Base-by-base conservation (phyloP, 2,329 filamentous ascomycete genomes). In the Arthrobotrys iridis region DNA sequence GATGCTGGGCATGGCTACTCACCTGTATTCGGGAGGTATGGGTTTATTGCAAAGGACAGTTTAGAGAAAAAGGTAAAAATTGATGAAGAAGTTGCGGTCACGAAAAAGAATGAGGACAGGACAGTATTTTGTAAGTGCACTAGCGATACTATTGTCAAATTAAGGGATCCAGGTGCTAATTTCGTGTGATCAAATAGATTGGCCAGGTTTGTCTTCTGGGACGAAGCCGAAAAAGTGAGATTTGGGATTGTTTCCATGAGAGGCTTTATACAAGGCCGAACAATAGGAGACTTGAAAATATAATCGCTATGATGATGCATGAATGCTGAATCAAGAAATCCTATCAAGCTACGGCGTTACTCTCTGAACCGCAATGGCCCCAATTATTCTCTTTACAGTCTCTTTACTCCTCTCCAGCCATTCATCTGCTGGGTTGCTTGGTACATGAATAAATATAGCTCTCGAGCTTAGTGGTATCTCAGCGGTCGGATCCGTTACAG, bases 11-110 rank as follows among this genome's bases (percentile, higher is more conserved):
- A 83, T 33, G 90, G 88, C 80, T 92, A 87, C 80, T 87, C 86
- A 72, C 90, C 91, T 10, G 85, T 91, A 6, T 93, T 93, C 84
- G 91, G 91, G 7, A 85, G 90, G 46, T 93, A 93, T 82, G 89
- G 86, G 0, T 92, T 92, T 80, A 81, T 90, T 43, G 73, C 62
- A 26, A 71, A 62, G 65, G 71, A 52, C 48, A 46, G 48, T 15
- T n/a, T 80, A 30, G 81, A 81, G 13, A 79, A 81, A n/a, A 78
- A 79, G 50, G 81, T 90, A 55, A 81, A 81, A 1, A 84, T 90
- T 35, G 88, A 88, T 0, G 86, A 90, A 80, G 82, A 85, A 48
- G 85, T 90, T 72, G 79, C 80, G 26, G 85, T 90, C 48, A 84
- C 83, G 6, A 84, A 82, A 78, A 83, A 84, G 52, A 85, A 84